Conservation (phyloP, 345 rosid species). For the Cardamine chenopodiifolia region DNA sequence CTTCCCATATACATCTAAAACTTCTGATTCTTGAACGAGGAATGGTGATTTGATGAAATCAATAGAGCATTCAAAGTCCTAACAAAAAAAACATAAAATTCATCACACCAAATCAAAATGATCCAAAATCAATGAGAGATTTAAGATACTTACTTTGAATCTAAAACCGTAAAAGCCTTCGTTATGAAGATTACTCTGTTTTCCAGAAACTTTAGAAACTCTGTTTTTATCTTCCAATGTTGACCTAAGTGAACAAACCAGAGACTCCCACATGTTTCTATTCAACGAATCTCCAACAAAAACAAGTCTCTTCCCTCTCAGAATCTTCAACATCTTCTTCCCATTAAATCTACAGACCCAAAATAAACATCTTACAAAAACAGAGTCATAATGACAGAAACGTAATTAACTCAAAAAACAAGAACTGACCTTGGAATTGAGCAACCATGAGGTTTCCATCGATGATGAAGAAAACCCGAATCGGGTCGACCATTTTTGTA, state of each 20-base stretch:
- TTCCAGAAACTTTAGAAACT: constrained; percentile 50
- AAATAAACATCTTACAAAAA: background rate
- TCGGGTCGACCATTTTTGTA: constrained; percentile 63
- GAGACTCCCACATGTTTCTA: constrained; percentile 78
- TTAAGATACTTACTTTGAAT: constrained; percentile 39
- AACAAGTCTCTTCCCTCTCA: constrained; percentile 64
- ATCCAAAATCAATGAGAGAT: background rate
- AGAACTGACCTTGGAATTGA: constrained; percentile 56
- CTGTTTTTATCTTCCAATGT: constrained; percentile 56
- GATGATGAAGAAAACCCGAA: constrained; percentile 48
- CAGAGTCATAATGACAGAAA: background rate
- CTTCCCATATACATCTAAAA: constrained; percentile 38
- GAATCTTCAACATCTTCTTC: constrained; percentile 55
- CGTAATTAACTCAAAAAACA: background rate
- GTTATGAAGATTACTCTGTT: constrained; percentile 45
- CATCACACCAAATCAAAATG: background rate
- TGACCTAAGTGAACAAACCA: constrained; percentile 64
- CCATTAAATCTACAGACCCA: constrained; percentile 57
- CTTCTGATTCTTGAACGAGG: constrained; percentile 60
- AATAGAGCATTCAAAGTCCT: constrained; percentile 57
- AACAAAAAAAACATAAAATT: background rate
- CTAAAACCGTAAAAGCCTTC: constrained; percentile 58
- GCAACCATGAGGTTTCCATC: constrained; percentile 63
- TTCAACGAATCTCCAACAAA: constrained; percentile 75
- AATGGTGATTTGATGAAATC: constrained; percentile 66